Base-by-base conservation (phyloP, 345 rosid genomes). In the Brassica nigra region DNA sequence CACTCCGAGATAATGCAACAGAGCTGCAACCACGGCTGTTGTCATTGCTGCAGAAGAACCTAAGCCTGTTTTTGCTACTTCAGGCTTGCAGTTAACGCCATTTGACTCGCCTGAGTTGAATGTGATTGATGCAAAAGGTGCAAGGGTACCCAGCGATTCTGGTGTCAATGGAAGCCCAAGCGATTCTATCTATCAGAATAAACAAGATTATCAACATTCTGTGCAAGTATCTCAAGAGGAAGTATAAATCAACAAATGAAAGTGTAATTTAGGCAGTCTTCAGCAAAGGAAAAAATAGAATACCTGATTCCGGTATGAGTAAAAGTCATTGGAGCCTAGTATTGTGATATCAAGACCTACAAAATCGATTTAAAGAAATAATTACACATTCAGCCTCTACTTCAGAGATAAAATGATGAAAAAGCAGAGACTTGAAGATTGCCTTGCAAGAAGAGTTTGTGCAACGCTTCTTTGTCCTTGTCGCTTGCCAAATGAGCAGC, bases 41-140 rank as follows among this genome's bases (percentile, higher is more conserved):
- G 98, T 93, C 99, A 93, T 93, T 62, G 99, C 98, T 75, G 99
- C 99, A 62, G 97, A 95, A 73, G 99, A 95, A 66, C 99, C 99
- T 81, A 95, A 85, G 52, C 99, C 99, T 78, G 99, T 95, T 86
- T 95, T 93, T 62, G 99, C 98, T 79, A 95, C 97, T 86, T 95
- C 99, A 70, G 98, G 97, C 84, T 87, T 95, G 85, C 86, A 85
- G 66, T 81, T 87, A 81, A 75, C 87, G 63, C 89, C 92, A 72
- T 75, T 84, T 79, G 87, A 82, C 55, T 88, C 90, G 71, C 79
- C 90, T 29, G 88, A 84, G 58, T 95, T 95, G 83, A 93, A 89
- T 77, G 95, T 87, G 80, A 93, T 91, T 66, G 98, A 93, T 54
- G 90, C 70, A 86, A 93, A 95, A 77, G 98, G 89, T 79, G 93